Conservation (phyloP, 352 stramenopile species). For the Pythium grandisporangium region DNA sequence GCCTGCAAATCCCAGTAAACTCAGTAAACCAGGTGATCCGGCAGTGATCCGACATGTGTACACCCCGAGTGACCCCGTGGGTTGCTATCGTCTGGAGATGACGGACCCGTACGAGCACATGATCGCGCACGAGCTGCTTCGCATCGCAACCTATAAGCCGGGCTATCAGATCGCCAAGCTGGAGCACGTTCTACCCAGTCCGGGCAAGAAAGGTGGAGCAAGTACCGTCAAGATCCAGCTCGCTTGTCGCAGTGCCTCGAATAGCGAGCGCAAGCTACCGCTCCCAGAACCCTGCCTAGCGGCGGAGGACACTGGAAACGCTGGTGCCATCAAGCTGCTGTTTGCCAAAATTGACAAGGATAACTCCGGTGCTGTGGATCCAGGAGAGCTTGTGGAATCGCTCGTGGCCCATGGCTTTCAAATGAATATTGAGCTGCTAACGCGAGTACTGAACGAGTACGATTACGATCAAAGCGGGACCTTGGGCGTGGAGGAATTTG, state of each 20-base stretch:
- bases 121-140: conserved; percentile 59
- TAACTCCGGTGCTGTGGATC: conserved; percentile 31
- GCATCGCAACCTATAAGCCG: conserved; percentile 38
- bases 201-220: conserved; percentile 7
- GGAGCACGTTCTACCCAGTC: conserved; percentile 21
- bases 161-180: conserved; percentile 44
- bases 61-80: conserved; percentile 40
- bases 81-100: conserved; percentile 51
- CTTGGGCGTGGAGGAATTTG: conserved; percentile 35
- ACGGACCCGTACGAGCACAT: conserved; percentile 66
- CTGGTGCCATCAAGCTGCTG: too few species aligned
- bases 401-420: conserved; percentile 23
- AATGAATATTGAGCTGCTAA: conserved; percentile 22
- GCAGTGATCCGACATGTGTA: conserved; percentile 37
- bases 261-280: conserved; percentile 1
- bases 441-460: conserved; percentile 28
- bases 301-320: too few species aligned
- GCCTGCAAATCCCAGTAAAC: neutral
- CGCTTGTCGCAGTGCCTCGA: neutral
- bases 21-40: neutral
- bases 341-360: conserved; percentile 45
- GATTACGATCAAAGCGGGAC: conserved; percentile 42
- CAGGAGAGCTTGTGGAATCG: conserved; percentile 20
- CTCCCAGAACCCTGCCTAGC: too few species aligned
- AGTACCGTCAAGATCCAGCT: conserved; percentile 20